These are phyloP conservation scores for Linum usitatissimum DNA, from an alignment of 345 rosid species.

Conservation along the genomic window DNA sequence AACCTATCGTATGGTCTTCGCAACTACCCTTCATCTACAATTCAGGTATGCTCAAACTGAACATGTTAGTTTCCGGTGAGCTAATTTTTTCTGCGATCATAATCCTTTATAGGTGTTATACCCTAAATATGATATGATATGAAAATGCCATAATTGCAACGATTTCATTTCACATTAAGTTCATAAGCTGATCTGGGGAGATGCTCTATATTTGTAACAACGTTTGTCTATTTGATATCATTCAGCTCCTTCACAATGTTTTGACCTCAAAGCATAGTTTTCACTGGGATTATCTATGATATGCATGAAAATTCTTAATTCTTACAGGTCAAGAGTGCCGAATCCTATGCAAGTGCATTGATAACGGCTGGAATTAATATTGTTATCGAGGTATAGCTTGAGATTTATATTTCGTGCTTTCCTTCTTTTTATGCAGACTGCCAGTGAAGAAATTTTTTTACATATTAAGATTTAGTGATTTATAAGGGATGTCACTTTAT, in stretches of 20 bases:
- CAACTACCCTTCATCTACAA: conserved; percentile 60
- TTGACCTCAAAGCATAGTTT: not conserved
- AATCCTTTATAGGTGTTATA: not conserved
- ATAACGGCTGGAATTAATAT: conserved; percentile 67
- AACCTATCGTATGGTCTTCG: conserved; percentile 77
- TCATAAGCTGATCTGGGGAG: not conserved
- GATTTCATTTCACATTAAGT: not conserved
- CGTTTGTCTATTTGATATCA: not conserved
- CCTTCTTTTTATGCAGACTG: not conserved
- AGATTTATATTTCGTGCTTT: conserved; percentile 7
- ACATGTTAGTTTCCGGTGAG: not conserved
- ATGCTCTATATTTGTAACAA: not conserved
- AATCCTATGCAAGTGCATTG: conserved; percentile 52
- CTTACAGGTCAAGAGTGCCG: conserved; percentile 61
- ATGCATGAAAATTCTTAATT: not conserved
- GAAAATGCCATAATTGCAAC: not conserved
- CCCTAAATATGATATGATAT: not conserved
- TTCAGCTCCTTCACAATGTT: not conserved
- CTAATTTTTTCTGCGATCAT: not conserved
- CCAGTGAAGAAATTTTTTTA: not conserved
- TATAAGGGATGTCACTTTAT: conserved; percentile 5
- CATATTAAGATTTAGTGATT: conserved; percentile 2
- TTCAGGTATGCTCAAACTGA: conserved; percentile 35
- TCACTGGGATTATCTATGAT: not conserved
- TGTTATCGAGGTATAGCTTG: conserved; percentile 50